phyloP scores from a whole-genome alignment of 2,329 filamentous ascomycete species.

The Phaeosphaeriaceae sp. region DNA sequence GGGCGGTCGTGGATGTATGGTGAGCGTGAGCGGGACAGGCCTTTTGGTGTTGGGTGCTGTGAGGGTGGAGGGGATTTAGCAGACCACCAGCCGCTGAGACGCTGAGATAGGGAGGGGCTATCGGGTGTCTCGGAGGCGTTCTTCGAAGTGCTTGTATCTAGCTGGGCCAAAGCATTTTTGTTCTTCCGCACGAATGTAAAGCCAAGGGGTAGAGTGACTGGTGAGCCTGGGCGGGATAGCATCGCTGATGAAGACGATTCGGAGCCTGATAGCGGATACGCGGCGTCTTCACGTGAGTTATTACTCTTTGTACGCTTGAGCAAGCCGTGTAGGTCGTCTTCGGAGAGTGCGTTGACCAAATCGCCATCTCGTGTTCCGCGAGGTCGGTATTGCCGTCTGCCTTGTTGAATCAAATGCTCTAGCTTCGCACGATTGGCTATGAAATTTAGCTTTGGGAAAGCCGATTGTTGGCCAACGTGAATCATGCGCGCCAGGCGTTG shows the following conservation, averaged over 20 bases:
- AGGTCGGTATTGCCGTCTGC: conserved; percentile 53
- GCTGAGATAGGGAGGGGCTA: conserved; percentile 37
- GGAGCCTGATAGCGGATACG: conserved; percentile 33
- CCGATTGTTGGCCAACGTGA: conserved; percentile 84
- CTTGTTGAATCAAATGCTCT: conserved; percentile 70
- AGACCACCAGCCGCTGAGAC: conserved; percentile 47
- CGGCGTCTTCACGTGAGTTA: conserved; percentile 9
- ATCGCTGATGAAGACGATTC: conserved; percentile 39
- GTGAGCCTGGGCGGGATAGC: conserved; percentile 34
- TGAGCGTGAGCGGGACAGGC: conserved; percentile 7
- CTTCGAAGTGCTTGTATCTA: conserved; percentile 6
- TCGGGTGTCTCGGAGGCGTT: conserved; percentile 23
- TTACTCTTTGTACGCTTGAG: conserved; percentile 41
- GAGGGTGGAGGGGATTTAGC: conserved; percentile 31
- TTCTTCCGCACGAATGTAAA: conserved; percentile 35
- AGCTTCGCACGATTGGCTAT: conserved; percentile 85
- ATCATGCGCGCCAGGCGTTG: conserved; percentile 85
- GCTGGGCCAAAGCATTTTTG: conserved; percentile 14
- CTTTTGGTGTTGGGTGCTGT: conserved; percentile 10
- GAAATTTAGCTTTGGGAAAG: conserved; percentile 92
- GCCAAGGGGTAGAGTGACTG: conserved; percentile 34
- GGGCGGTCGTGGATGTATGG: conserved; percentile 36
- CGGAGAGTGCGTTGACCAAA: conserved; percentile 50
- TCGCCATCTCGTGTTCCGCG: conserved; percentile 39
- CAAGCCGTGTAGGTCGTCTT: conserved; percentile 54